Base-by-base conservation (phyloP, 805 yeast genomes). In the Teunomyces stri region DNA sequence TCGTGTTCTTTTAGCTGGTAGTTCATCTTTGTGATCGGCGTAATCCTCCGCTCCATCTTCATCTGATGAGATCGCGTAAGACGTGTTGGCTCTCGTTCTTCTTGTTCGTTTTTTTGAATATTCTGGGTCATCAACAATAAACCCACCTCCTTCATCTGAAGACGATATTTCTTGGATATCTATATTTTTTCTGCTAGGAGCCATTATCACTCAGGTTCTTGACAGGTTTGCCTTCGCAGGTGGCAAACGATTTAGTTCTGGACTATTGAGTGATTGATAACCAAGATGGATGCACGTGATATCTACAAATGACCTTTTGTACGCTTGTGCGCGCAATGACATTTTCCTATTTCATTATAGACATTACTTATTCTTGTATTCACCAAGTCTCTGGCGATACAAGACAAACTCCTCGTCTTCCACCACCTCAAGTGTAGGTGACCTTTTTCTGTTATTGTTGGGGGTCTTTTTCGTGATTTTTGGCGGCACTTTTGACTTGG, bases 111-210 rank as follows among this genome's bases (percentile, higher is more conserved):
- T 51, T 15, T 54, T 47, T 15, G 61, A 53, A 52, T 51, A 52
- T 42, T 59, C 59, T 9, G 70, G 69, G 49, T 74, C 78, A 51
- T 70, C 66, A 6, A 60, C 58, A 3, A 75, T 56, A 51, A 75
- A 75, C 15, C 79, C 80, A 6, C 79, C 80, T 2, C 44, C 57
- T 33, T 46, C 52, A 13, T 37, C 40, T 22, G 40, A 37, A 21
- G 40, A 37, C 20, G 25, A 13, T 37, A n/a, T 13, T 13, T 37
- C 29, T 22, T 37, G 20, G 12, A 37, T 10, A 3, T 21, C 40
- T 9, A 25, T 37, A 22, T 37, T 37, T 22, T 22, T 20, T 22
- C 28, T 37, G 6, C 40, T 37, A 18, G 40, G 40, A 21, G 20
- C 40, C 40, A 37, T 37, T 21, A 6, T 21, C 6, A 3, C 20